These are phyloP conservation scores for Amorphotheca resinae DNA, from an alignment of 495 filamentous ascomycete species.

Conservation along the genomic window DNA sequence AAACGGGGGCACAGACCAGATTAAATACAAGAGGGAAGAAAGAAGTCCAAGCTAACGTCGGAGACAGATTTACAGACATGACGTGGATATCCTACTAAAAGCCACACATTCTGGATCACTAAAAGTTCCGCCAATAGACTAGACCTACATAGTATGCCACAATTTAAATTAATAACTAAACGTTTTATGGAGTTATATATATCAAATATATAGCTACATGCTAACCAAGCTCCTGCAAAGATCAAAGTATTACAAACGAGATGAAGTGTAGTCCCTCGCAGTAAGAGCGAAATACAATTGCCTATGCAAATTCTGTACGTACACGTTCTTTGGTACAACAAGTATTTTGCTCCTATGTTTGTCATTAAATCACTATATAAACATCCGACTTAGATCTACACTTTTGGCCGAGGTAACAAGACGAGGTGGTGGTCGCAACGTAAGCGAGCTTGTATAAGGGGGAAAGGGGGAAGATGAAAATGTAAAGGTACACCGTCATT, in stretches of 20 bases:
- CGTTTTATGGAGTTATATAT: constrained; percentile 2
- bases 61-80: constrained; percentile 5
- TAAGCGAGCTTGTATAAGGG: constrained; percentile 1
- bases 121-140: constrained; percentile 4
- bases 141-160: constrained; percentile 3
- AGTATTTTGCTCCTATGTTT: background rate
- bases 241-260: constrained; percentile 1
- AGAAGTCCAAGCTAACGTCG: constrained; percentile 3
- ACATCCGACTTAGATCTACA: background rate
- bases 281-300: background rate
- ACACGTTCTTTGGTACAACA: background rate
- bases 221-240: constrained; percentile 5
- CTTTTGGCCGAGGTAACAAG: background rate
- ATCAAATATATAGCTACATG: background rate
- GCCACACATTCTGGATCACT: constrained; percentile 4
- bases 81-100: constrained; percentile 8
- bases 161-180: constrained; percentile 2
- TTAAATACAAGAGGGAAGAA: constrained; percentile 6
- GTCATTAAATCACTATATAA: background rate
- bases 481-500: background rate
- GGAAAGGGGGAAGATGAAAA: background rate
- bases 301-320: background rate
- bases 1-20: constrained; percentile 2
- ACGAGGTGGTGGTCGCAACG: background rate
- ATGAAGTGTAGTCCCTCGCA: constrained; percentile 1